Conservation (phyloP, 768 basidiomycete genomes). For the Rhodosporidiobolus sp. region DNA sequence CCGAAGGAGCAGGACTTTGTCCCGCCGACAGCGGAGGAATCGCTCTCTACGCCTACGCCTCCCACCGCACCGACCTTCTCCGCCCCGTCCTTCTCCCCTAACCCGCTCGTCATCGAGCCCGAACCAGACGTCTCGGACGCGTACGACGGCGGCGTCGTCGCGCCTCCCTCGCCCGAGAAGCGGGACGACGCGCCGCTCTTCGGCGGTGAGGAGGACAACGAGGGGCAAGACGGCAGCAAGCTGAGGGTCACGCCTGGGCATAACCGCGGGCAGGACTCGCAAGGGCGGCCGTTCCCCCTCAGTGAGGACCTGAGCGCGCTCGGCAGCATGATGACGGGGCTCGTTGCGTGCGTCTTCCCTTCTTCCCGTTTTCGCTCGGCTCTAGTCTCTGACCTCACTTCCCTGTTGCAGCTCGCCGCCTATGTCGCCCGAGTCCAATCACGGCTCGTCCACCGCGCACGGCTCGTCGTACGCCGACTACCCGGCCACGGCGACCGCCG, state of each 20-base stretch:
- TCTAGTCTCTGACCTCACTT: neutral
- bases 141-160: neutral
- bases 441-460: neutral
- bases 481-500: neutral
- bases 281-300: constrained; percentile 3
- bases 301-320: constrained; percentile 1
- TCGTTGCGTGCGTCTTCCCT: neutral
- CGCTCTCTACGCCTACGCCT: too few relatives aligned
- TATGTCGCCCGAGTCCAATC: neutral
- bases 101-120: constrained; percentile 17
- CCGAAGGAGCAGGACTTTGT: neutral
- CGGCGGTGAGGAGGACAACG: neutral
- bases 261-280: constrained; percentile 1
- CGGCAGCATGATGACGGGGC: neutral
- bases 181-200: neutral
- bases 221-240: neutral
- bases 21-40: neutral
- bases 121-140: neutral
- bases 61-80: neutral
- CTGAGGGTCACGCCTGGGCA: neutral
- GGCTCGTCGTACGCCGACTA: neutral
- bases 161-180: neutral
- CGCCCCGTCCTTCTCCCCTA: neutral
- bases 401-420: constrained; percentile 1
- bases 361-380: neutral